A percentile compares a stretch with the other conserved stretches of the same genome.
Conservation (phyloP, 2,329 filamentous ascomycete species). For the Botrytis byssoidea region DNA sequence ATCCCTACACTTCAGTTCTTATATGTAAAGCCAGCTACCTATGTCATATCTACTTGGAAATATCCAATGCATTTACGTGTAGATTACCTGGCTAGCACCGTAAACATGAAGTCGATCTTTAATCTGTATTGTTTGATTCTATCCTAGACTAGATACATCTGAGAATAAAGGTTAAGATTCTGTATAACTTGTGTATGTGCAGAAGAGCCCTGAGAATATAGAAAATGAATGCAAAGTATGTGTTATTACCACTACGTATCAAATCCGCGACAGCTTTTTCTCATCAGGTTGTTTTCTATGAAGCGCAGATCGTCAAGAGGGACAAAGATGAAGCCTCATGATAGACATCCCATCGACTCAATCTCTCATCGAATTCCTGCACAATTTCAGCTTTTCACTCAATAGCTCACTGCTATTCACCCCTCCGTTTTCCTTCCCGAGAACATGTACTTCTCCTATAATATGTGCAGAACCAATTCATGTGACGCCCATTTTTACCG, state of each 20-base stretch:
- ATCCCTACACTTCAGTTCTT: too few relatives aligned
- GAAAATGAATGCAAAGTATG: not conserved
- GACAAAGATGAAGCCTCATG: rapidly evolving
- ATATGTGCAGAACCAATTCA: not conserved
- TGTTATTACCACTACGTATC: not conserved
- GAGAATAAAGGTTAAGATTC: not conserved
- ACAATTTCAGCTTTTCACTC: not conserved
- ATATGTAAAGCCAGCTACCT: not conserved
- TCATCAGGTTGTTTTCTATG: not conserved
- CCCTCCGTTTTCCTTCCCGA: rapidly evolving
- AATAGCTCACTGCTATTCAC: not conserved
- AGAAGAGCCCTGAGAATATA: not conserved
- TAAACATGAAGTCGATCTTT: not conserved
- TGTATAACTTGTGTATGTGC: not conserved
- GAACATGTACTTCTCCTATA: not conserved
- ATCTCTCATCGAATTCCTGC: not conserved
- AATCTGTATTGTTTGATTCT: not conserved
- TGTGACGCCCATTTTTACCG: not conserved
- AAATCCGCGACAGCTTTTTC: not conserved
- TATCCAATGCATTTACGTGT: not conserved
- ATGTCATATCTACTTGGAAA: not conserved
- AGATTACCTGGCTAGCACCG: not conserved
- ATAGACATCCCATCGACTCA: not conserved
- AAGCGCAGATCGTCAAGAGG: not conserved
- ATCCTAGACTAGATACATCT: not conserved